Base-by-base conservation (phyloP, 2,329 filamentous ascomycete genomes). In the Penicillium sp. region DNA sequence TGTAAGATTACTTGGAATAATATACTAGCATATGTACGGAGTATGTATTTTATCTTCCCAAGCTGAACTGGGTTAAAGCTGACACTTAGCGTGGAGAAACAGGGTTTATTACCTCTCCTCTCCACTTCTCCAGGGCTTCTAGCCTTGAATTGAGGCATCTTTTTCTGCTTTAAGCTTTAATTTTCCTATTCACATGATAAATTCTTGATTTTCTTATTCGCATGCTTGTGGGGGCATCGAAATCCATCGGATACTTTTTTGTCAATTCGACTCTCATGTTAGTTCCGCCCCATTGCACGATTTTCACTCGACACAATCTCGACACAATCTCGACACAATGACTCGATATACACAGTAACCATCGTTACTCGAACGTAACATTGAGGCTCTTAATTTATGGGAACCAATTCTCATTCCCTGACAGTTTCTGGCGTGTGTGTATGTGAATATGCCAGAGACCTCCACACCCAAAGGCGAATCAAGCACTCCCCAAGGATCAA, bases 361-460 rank as follows among this genome's bases (percentile, higher is more conserved):
- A 35, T 31, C 37, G 20, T 13, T 35, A 49, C n/a, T 32, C 42
- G 47, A 47, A 52, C 40, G 26, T 37, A 46, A 29, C 34, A 42
- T 50, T 53, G 20, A 47, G 31, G n/a, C 34, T 39, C 47, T n/a
- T n/a, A 22, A 42, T 50, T 50, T 40, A 50, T 42, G 47, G 18
- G 35, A 40, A 39, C 1, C 14, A 48, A 8, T 18, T n/a, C 26
- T 29, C n/a, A 49, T 39, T 29, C 24, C 35, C 26, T 39, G 46
- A 29, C 24, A 14, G n/a, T 20, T 29, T 38, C 47, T 32, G 48
- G 48, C 24, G 16, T n/a, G 26, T 13, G 26, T 34, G 20, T 20
- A n/a, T 24, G 18, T 59, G 58, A 67, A 51, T 43, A 72, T 72
- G 70, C 66, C 68, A 54, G 60, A 66, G 46, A 58, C 59, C 16